Conservation (phyloP, 2,329 filamentous ascomycete genomes). For the Colletotrichum liaoningense region DNA sequence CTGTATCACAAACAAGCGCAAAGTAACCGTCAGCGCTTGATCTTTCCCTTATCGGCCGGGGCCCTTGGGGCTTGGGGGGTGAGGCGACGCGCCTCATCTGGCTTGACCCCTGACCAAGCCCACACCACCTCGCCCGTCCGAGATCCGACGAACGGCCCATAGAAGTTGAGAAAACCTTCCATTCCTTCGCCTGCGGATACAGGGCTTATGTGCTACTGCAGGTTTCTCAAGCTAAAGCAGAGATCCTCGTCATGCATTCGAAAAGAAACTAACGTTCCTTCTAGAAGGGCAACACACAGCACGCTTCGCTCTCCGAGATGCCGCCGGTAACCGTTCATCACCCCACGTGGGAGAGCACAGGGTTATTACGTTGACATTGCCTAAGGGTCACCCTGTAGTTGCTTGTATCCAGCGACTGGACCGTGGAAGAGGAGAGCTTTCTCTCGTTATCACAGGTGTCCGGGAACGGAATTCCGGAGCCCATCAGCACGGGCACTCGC, state of each 20-base stretch:
- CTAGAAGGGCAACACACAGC: not conserved
- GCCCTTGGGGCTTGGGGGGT: not conserved
- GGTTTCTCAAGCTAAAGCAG: not conserved
- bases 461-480: too few species aligned
- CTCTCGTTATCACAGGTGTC: too few species aligned
- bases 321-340: not conserved
- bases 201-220: not conserved
- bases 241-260: not conserved
- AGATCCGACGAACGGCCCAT: not conserved
- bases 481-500: too few species aligned
- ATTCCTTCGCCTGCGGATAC: not conserved
- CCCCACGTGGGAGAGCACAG: not conserved
- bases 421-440: too few species aligned
- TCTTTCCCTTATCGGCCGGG: not conserved
- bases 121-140: not conserved
- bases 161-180: not conserved
- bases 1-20: not conserved
- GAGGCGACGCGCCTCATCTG: not conserved
- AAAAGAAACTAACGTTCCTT: not conserved
- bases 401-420: too few species aligned
- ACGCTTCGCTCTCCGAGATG: not conserved
- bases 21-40: not conserved
- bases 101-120: not conserved
- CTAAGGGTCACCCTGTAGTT: not conserved
- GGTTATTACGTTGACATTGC: not conserved